Evolutionary conservation across 2,329 filamentous ascomycete genomes (phyloP), one percentile per base, ranked within the genome.

Genomic region (Catunica adiposa): DNA sequence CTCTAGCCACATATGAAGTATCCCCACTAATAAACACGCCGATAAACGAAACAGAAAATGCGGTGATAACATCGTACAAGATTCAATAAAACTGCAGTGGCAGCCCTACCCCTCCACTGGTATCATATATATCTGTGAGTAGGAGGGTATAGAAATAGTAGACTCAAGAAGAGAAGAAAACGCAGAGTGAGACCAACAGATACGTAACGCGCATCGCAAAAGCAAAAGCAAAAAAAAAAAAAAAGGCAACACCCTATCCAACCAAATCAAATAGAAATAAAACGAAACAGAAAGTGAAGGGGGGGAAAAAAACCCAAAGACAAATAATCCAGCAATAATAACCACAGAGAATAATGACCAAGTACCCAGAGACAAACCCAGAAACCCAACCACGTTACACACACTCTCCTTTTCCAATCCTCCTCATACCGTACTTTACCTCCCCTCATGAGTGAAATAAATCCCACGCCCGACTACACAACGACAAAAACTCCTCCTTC

Each of bases 381-480:
- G n/a, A 58, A 51, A 54, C 11, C 29, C 40, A 42, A 37, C 40
- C 26, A 47, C 31, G 22, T 52, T 52, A 52, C 50, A 52, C 50
- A 37, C 20, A 20, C 48, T 17, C 23, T n/a, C 48, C 9, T 29
- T 34, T 29, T 29, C 7, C 48, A 51, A 5, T 15, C 15, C 31
- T 7, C 17, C 26, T 51, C 25, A 22, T 23, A 23, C 46, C 26
- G n/a, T 20, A 9, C 48, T 31, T 17, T 17, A 52, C 20, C 44
- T 48, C 22, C 17, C 44, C 11, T 48, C 71, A 96, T 60, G 89
- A 95, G 72, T 97, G 92, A 69, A 97, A 95, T 26, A 98, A 70
- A 71, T 98, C 92, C 92, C 92, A 98, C 7, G 92, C 92, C 64
- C 87, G 77, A 62, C 87, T 82, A 66, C 90, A 96, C 52, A 97